A percentile compares a stretch with the other conserved stretches of the same genome.
These are phyloP conservation scores for Monilinia vaccinii-corymbosi DNA, from an alignment of 2,329 filamentous ascomycete genomes.

Conservation along the genomic window DNA sequence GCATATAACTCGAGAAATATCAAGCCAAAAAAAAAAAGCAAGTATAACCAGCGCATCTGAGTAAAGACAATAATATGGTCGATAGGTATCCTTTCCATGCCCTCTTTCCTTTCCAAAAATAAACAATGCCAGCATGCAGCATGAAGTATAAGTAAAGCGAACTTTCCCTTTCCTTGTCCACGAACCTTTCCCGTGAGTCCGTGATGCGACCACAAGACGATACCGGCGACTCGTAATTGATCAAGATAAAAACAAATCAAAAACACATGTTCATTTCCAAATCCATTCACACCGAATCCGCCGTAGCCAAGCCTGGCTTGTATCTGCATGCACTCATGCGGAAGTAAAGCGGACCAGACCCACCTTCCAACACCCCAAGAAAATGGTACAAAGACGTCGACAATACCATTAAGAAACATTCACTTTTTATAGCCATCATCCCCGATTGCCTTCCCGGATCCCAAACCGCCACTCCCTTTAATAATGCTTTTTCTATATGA, in stretches of 20 bases:
- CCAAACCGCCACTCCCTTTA: constrained; percentile 8
- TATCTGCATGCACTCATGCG: constrained; percentile 7
- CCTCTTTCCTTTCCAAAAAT: not conserved
- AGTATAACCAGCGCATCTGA: constrained; percentile 4
- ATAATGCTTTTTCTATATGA: constrained; percentile 11
- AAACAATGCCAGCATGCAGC: not conserved
- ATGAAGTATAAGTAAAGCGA: constrained; percentile 4
- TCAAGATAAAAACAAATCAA: not conserved
- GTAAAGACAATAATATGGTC: constrained; percentile 4
- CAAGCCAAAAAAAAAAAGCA: constrained; percentile 3
- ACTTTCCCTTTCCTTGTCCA: not conserved
- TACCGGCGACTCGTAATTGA: not conserved
- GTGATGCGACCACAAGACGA: not conserved
- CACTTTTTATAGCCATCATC: constrained; percentile 2
- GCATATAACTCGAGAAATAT: not conserved
- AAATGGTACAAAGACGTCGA: not conserved
- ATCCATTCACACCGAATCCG: not conserved
- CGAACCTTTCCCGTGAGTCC: not conserved
- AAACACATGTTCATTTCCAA: not conserved
- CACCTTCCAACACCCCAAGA: constrained; percentile 2
- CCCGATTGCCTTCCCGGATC: constrained; percentile 2
- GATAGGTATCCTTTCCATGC: constrained; percentile 8
- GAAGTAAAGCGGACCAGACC: not conserved
- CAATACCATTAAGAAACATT: constrained; percentile 5
- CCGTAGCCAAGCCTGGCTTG: constrained; percentile 1